Base-by-base conservation (phyloP, 345 rosid species). In the Boechera divaricarpa region DNA sequence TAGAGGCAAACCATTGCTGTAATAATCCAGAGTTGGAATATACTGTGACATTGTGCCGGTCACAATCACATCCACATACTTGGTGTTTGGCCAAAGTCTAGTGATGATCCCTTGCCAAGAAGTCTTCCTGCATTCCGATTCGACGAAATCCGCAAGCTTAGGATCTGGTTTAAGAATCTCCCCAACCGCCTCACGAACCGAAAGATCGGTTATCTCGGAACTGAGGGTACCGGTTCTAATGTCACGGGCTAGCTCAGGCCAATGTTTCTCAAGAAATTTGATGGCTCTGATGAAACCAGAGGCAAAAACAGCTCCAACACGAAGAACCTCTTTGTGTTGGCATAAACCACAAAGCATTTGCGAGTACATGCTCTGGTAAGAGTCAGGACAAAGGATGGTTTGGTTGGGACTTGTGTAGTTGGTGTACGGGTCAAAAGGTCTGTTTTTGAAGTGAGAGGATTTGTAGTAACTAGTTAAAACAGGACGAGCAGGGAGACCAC, bases 1-100 rank as follows among this genome's bases (percentile, higher is more conserved):
- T 31, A 94, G 85, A 60, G 98, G 98, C 79, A 94, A 82, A 33
- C 87, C 87, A 72, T 89, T 87, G 82, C 98, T 94, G 38, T 92
- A 90, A 72, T 85, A 90, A 79, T 94, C 99, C 53, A 94, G 97
- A 63, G 91, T 92, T 24, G 95, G 98, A 63, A 94, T 94, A 28
- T 94, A 94, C 75, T 94, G 99, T 70, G 98, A 94, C 99, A 94
- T 94, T 24, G 99, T 88, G 36, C 99, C 99, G 5, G 99, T 94
- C 86, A 92, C 98, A 80, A 94, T 92, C 63, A 95, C 98, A 85
- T 95, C 99, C 67, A 95, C 91, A 77, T 88, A 88, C 81, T 88
- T 90, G 4, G 92, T 88, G 75, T 90, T 90, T 18, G 92, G 95
- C 95, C 95, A 90, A 48, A 90, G 47, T 69, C 84, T 79, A n/a